Evolutionary conservation across 2,329 filamentous ascomycete species (phyloP), one percentile per base, ranked within the genome.

Genomic region (Trichoderma atroviride): DNA sequence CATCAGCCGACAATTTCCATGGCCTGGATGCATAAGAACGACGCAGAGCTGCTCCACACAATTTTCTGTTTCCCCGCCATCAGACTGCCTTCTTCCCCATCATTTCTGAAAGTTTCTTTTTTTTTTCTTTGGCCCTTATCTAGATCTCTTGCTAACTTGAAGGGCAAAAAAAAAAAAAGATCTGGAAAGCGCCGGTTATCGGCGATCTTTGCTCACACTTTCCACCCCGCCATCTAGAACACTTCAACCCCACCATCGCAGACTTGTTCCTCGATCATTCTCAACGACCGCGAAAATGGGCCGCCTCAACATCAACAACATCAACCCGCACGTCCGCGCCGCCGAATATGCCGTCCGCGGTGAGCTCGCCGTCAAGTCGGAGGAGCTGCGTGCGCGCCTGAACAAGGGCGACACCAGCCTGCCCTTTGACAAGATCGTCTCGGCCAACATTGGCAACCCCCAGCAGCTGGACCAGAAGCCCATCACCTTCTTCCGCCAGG

Each of bases 401-500:
- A 83, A 84, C 73, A 86, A 88, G 72, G 88, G 87, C 75, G 85
- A 80, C 74, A 80, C 76, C 70, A 63, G 70, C 77, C 86, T 98
- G 62, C 95, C 96, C 60, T 99, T 99, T 81, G 86, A 92, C 76
- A 87, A 93, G 70, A 91, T 99, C 81, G 95, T 99, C 83, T 94
- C 92, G 72, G 96, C 96, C 82, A 99, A 99, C 84, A 99, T 99
- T 78, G 96, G 96, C 78, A 99, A 99, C 85, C 96, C 96, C 4
- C 96, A 99, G 83, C 96, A 99, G 83, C 89, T 99, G 72, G 96
- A 97, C 83, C 96, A 99, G 87, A 96, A 98, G 86, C 96, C 96
- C 77, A 95, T 99, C 77, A 99, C 96, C 74, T 99, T 97, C 86
- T 97, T 99, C 89, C 91, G 96, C 75, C 95, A 99, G 83, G 96